phyloP scores from a whole-genome alignment of 2,329 filamentous ascomycete species.

The Curvularia sp. region DNA sequence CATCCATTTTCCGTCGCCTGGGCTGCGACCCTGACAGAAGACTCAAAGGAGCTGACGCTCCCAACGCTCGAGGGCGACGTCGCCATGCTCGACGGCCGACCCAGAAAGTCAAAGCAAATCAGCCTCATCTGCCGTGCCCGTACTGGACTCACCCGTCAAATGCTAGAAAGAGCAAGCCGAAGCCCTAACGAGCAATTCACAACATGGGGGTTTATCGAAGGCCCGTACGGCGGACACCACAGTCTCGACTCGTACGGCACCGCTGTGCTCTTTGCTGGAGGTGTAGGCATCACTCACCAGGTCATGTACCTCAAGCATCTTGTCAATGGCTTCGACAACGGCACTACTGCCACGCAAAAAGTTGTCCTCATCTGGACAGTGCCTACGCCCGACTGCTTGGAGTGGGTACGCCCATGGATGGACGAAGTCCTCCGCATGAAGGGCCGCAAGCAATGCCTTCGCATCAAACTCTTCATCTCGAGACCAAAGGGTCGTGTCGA shows the following conservation, averaged over 20 bases:
- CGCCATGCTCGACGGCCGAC: slow-evolving; percentile 27
- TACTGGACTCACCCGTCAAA: slow-evolving; percentile 73
- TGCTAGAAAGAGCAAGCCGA: slow-evolving; percentile 73
- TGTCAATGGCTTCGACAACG: slow-evolving; percentile 70
- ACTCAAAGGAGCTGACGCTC: slow-evolving; percentile 46
- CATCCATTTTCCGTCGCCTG: slow-evolving; percentile 62
- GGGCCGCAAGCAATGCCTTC: slow-evolving; percentile 64
- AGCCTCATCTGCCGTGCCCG: slow-evolving; percentile 76
- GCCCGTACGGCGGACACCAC: slow-evolving; percentile 77
- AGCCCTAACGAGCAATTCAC: slow-evolving; percentile 66
- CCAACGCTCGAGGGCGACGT: slow-evolving; percentile 44
- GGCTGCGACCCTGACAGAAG: slow-evolving; percentile 47
- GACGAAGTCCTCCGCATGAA: slow-evolving; percentile 68
- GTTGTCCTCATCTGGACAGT: slow-evolving; percentile 81
- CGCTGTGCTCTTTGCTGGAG: slow-evolving; percentile 79
- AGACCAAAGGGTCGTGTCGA: slow-evolving; percentile 65
- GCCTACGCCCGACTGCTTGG: slow-evolving; percentile 70
- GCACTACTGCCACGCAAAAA: slow-evolving; percentile 74
- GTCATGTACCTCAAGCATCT: slow-evolving; percentile 78
- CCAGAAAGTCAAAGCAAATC: slow-evolving; percentile 57
- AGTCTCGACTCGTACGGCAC: slow-evolving; percentile 78
- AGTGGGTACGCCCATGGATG: slow-evolving; percentile 72
- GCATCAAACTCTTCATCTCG: slow-evolving; percentile 69
- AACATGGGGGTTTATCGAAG: slow-evolving; percentile 74
- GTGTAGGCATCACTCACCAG: slow-evolving; percentile 81